A percentile compares a stretch with the other conserved stretches of the same genome.
Conservation (phyloP, 768 basidiomycete species). For the Pisolithus microcarpus region DNA sequence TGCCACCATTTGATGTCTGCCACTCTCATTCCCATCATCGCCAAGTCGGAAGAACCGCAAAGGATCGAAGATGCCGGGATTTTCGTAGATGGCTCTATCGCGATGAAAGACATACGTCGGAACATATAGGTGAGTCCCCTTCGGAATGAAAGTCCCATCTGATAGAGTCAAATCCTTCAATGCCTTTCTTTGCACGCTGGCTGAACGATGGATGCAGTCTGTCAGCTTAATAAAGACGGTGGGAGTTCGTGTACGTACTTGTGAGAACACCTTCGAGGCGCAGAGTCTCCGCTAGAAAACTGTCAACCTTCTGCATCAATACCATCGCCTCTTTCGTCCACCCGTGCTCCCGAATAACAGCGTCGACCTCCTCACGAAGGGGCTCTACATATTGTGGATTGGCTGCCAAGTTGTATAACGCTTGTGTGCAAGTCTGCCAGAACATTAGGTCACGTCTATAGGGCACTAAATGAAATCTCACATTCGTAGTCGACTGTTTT, state of each 20-base stretch:
- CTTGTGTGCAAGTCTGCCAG: slow-evolving; percentile 26
- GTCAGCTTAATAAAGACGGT: neutral
- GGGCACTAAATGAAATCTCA: neutral
- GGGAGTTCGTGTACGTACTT: neutral
- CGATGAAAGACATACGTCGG: slow-evolving; percentile 16
- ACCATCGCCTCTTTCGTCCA: slow-evolving; percentile 22
- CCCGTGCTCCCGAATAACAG: slow-evolving; percentile 19
- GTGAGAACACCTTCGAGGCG: slow-evolving; percentile 20
- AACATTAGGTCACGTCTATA: neutral
- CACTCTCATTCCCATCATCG: too few relatives aligned
- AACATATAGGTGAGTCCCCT: slow-evolving; percentile 22
- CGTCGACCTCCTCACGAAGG: slow-evolving; percentile 34
- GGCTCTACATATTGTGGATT: slow-evolving; percentile 28
- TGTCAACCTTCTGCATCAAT: slow-evolving; percentile 33
- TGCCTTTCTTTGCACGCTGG: slow-evolving; percentile 20
- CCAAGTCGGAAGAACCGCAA: too few relatives aligned
- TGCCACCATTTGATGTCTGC: slow-evolving; percentile 31
- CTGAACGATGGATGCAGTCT: slow-evolving; percentile 4
- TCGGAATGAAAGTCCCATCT: slow-evolving; percentile 32
- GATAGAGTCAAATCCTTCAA: slow-evolving; percentile 25
- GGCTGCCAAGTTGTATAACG: slow-evolving; percentile 30
- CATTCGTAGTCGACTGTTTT: too few relatives aligned
- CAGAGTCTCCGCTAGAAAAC: slow-evolving; percentile 33
- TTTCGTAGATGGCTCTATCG: slow-evolving; percentile 20
- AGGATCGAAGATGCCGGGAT: too few relatives aligned